phyloP scores from a whole-genome alignment of 2,329 filamentous ascomycete species.

The Penicillium griseofulvum region DNA sequence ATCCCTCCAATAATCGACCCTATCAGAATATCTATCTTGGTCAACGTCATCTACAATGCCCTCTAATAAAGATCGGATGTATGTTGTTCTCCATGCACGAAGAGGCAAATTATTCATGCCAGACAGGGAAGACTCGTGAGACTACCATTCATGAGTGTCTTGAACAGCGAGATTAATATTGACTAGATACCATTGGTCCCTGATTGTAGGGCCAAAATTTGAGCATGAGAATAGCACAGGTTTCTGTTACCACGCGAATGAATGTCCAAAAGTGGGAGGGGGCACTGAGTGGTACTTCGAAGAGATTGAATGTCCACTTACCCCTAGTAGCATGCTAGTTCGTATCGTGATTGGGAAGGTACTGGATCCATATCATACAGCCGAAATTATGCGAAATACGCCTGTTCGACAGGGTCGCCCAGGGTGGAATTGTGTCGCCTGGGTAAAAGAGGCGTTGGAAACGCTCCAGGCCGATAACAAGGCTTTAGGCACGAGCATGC shows the following conservation, averaged over 20 bases:
- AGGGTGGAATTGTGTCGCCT: conserved; percentile 47
- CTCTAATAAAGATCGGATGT: conserved; percentile 33
- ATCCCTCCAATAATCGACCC: neutral
- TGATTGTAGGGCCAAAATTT: conserved; percentile 41
- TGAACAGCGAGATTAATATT: neutral
- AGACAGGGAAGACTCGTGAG: conserved; percentile 30
- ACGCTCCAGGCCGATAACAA: conserved; percentile 27
- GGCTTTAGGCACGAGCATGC: conserved; percentile 32
- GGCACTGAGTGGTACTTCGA: conserved; percentile 31
- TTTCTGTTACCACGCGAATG: conserved; percentile 36
- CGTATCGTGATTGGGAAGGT: conserved; percentile 37
- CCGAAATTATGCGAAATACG: conserved; percentile 29
- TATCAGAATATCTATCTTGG: neutral
- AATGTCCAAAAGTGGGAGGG: conserved; percentile 16
- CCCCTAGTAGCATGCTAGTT: conserved; percentile 28
- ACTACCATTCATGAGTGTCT: neutral
- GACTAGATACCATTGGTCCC: conserved; percentile 40
- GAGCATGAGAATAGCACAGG: conserved; percentile 21
- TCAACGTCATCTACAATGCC: neutral
- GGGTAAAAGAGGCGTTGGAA: conserved; percentile 45
- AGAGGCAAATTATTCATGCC: conserved; percentile 24
- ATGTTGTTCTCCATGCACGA: conserved; percentile 30
- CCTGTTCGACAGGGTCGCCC: conserved; percentile 30
- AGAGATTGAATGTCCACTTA: conserved; percentile 18
- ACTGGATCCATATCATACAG: conserved; percentile 25